Conservation (phyloP, 2,329 filamentous ascomycete species). For the Seiridium cupressi region DNA sequence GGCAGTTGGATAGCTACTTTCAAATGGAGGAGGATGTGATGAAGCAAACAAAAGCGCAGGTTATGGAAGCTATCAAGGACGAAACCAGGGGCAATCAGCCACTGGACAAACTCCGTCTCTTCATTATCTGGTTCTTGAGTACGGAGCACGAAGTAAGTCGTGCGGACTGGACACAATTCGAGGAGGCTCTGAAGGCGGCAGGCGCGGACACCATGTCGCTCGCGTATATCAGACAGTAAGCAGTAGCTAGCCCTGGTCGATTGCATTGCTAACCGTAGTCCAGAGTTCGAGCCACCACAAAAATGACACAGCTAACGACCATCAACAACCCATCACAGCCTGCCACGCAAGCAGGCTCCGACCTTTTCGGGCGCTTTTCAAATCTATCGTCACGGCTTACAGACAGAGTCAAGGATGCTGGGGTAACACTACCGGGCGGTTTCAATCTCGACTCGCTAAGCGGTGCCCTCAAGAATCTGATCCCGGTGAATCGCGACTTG, state of each 20-base stretch:
- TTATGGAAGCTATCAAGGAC: slow-evolving; percentile 83
- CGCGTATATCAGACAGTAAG: slow-evolving; percentile 82
- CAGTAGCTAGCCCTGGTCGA: slow-evolving; percentile 13
- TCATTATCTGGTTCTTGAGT: slow-evolving; percentile 96
- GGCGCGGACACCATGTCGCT: slow-evolving; percentile 77
- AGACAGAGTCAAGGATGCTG: slow-evolving; percentile 88
- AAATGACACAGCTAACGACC: slow-evolving; percentile 97
- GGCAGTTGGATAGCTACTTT: slow-evolving; percentile 94
- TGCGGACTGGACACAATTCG: slow-evolving; percentile 80
- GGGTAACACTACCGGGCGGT: slow-evolving; percentile 66
- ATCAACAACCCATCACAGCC: slow-evolving; percentile 72
- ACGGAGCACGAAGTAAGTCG: slow-evolving; percentile 86
- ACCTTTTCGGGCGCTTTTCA: slow-evolving; percentile 91
- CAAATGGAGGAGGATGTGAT: slow-evolving; percentile 90
- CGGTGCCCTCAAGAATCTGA: slow-evolving; percentile 94
- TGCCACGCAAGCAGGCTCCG: slow-evolving; percentile 60
- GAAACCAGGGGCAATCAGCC: slow-evolving; percentile 78
- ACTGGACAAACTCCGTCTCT: slow-evolving; percentile 85
- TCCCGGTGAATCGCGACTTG: slow-evolving; percentile 93
- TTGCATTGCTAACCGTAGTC: slow-evolving; percentile 21
- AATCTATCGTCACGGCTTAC: slow-evolving; percentile 89
- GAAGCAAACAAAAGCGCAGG: slow-evolving; percentile 86
- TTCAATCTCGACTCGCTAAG: slow-evolving; percentile 93
- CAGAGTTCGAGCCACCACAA: slow-evolving; percentile 87
- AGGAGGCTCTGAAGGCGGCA: slow-evolving; percentile 74